These are phyloP conservation scores for Candida ovalis DNA, from an alignment of 805 yeast species.

Conservation along the genomic window DNA sequence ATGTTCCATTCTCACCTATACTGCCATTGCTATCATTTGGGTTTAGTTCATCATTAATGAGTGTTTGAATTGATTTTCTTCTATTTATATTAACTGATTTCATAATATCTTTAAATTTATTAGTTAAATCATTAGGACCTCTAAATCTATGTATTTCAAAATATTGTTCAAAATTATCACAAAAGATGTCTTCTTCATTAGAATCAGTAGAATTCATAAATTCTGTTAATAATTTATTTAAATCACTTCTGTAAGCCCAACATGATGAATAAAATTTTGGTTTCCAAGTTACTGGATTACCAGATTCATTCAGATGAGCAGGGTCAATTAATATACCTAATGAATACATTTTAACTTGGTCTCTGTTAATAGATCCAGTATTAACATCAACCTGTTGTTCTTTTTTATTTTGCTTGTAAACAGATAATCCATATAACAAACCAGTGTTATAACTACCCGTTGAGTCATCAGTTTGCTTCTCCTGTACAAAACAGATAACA, in stretches of 20 bases:
- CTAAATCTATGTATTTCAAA: constrained; percentile 30
- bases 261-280: constrained; percentile 39
- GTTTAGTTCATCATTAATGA: constrained; percentile 14
- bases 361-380: constrained; percentile 32
- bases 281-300: constrained; percentile 31
- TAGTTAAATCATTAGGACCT: constrained; percentile 26
- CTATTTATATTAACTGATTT: constrained; percentile 18
- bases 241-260: constrained; percentile 39
- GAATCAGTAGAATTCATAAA: constrained; percentile 22
- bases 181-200: constrained; percentile 16
- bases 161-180: constrained; percentile 21
- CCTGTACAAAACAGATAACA: constrained; percentile 47
- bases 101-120: constrained; percentile 22
- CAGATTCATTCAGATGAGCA: constrained; percentile 13
- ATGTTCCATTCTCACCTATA: constrained; percentile 11
- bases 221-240: constrained; percentile 31
- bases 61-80: constrained; percentile 21
- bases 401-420: constrained; percentile 41
- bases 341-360: constrained; percentile 56
- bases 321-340: constrained; percentile 58
- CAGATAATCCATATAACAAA: constrained; percentile 46
- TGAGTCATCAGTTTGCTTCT: constrained; percentile 15
- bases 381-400: constrained; percentile 12
- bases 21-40: constrained; percentile 11
- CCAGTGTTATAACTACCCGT: constrained; percentile 14